These are phyloP conservation scores for Trichosporon sp. DNA, from an alignment of 1,284 basidiomycete species.

Conservation along the genomic window DNA sequence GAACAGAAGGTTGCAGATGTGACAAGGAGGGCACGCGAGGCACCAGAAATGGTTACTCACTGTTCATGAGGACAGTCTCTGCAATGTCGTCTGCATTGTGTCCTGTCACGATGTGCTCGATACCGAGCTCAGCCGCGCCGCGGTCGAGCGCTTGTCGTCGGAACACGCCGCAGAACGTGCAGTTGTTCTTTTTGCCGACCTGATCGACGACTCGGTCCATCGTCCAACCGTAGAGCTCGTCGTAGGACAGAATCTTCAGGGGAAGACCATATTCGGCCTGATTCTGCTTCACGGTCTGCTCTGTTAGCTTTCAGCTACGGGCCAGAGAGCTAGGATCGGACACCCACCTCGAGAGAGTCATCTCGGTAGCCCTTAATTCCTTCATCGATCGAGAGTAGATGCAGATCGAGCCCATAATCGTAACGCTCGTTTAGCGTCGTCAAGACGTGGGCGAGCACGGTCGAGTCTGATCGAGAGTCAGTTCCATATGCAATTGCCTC, in stretches of 20 bases:
- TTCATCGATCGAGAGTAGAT: slow-evolving; percentile 94
- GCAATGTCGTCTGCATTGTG: slow-evolving; percentile 99
- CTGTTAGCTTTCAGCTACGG: not conserved
- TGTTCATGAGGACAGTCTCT: slow-evolving; percentile 98
- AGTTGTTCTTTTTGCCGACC: slow-evolving; percentile 96
- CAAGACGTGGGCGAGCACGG: slow-evolving; percentile 95
- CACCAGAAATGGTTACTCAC: slow-evolving; percentile 53
- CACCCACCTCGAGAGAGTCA: slow-evolving; percentile 82
- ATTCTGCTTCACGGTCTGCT: slow-evolving; percentile 92
- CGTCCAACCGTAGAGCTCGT: slow-evolving; percentile 97
- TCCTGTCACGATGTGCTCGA: slow-evolving; percentile 97
- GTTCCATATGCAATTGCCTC: not conserved
- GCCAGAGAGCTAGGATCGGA: not conserved
- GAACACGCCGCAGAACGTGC: slow-evolving; percentile 98
- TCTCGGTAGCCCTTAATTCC: slow-evolving; percentile 98
- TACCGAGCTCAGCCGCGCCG: slow-evolving; percentile 78
- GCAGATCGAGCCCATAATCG: slow-evolving; percentile 84
- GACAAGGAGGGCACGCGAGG: too few relatives aligned
- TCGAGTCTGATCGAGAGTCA: slow-evolving; percentile 67
- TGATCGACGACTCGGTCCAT: slow-evolving; percentile 95
- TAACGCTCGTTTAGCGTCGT: slow-evolving; percentile 91
- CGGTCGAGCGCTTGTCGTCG: slow-evolving; percentile 91
- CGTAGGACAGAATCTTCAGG: slow-evolving; percentile 91
- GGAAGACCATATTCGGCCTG: slow-evolving; percentile 92
- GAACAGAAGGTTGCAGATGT: not conserved